phyloP scores from a whole-genome alignment of 2,329 filamentous ascomycete genomes.

The Xylariaceae sp. region DNA sequence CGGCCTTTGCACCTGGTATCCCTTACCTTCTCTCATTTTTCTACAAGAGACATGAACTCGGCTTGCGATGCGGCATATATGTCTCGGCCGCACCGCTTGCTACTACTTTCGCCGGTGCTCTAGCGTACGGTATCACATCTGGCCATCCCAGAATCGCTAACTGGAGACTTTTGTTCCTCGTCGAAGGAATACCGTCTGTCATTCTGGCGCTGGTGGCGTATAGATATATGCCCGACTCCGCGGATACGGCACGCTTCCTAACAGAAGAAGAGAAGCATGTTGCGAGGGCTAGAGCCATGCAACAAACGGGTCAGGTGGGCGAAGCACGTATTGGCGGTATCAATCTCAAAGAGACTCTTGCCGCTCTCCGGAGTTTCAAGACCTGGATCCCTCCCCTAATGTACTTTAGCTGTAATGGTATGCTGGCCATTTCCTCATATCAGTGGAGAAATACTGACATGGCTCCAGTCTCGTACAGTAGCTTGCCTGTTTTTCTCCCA shows the following conservation, averaged over 20 bases:
- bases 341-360: conserved; percentile 43
- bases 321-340: conserved; percentile 45
- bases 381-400: conserved; percentile 45
- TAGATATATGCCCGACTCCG: conserved; percentile 39
- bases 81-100: conserved; percentile 55
- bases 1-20: conserved; percentile 31
- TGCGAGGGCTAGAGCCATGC: conserved; percentile 49
- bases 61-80: conserved; percentile 35
- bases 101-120: conserved; percentile 64
- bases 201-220: conserved; percentile 29
- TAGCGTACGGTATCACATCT: conserved; percentile 66
- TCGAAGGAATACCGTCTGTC: conserved; percentile 34
- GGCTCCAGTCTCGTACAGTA: conserved; percentile 62
- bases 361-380: conserved; percentile 44
- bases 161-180: conserved; percentile 33
- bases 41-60: conserved; percentile 42
- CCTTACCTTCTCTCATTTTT: conserved; percentile 35
- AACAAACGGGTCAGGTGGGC: conserved; percentile 48
- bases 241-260: conserved; percentile 50
- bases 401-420: conserved; percentile 40
- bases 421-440: conserved; percentile 10
- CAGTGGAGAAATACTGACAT: conserved; percentile 51
- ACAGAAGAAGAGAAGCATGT: conserved; percentile 55
- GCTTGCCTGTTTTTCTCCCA: conserved; percentile 61
- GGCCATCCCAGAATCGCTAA: conserved; percentile 51